These are phyloP conservation scores for Ensete glaucum DNA, from an alignment of 176 grass and related monocot genomes.

Conservation along the genomic window DNA sequence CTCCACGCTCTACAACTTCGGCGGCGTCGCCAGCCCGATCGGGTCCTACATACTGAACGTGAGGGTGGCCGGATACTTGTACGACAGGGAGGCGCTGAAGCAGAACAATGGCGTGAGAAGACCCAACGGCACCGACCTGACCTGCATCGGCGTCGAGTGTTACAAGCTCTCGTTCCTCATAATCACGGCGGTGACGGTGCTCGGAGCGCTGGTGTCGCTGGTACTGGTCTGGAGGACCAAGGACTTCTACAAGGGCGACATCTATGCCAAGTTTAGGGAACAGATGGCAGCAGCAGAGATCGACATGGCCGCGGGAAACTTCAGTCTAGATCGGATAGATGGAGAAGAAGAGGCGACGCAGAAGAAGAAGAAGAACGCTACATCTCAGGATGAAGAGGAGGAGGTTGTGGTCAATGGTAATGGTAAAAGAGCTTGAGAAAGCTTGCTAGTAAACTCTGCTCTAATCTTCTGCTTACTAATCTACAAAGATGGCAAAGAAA, in stretches of 20 bases:
- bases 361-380: background rate
- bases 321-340: background rate
- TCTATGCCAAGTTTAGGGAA: conserved; percentile 32
- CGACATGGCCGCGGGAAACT: background rate
- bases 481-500: too few relatives aligned
- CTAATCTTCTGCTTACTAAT: too few relatives aligned
- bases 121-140: background rate
- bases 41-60: conserved; percentile 44
- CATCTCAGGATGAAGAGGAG: too few relatives aligned
- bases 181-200: conserved; percentile 18
- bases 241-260: conserved; percentile 35
- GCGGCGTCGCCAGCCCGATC: conserved; percentile 21
- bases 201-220: conserved; percentile 8
- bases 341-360: background rate
- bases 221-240: conserved; percentile 30
- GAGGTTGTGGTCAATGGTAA: too few relatives aligned
- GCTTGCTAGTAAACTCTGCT: too few relatives aligned
- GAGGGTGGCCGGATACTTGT: conserved; percentile 33
- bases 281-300: background rate
- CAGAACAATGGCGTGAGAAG: background rate
- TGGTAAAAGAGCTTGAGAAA: too few relatives aligned
- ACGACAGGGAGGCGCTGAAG: conserved; percentile 30
- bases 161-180: conserved; percentile 37
- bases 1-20: conserved; percentile 38
- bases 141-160: conserved; percentile 30